phyloP scores from a whole-genome alignment of 2,329 filamentous ascomycete species.

The Chaetomiaceae sp. region DNA sequence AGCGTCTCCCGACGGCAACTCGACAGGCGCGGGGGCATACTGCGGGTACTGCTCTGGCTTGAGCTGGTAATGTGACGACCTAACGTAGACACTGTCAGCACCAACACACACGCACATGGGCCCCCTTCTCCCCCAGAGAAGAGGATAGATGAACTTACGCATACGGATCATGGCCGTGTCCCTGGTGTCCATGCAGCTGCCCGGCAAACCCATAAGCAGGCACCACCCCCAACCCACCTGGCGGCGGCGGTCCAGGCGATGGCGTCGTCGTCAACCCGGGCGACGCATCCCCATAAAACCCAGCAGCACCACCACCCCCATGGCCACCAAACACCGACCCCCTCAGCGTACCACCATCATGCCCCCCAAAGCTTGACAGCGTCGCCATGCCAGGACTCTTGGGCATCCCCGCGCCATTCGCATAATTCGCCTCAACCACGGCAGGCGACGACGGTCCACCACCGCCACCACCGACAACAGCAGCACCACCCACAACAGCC shows the following conservation, averaged over 20 bases:
- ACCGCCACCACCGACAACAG: constrained; percentile 14
- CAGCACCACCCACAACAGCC: not conserved
- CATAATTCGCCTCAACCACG: constrained; percentile 29
- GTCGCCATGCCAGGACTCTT: constrained; percentile 34
- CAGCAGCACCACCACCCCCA: not conserved
- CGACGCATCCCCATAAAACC: no score
- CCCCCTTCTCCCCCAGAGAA: not conserved
- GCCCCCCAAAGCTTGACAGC: constrained; percentile 25
- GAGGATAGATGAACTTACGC: constrained; percentile 12
- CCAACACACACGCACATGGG: not conserved
- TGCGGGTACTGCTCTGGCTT: constrained; percentile 1
- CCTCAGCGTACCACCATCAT: constrained; percentile 16
- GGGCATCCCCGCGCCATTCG: constrained; percentile 14
- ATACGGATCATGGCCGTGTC: constrained; percentile 3
- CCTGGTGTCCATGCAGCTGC: constrained; percentile 18
- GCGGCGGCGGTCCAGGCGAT: not conserved
- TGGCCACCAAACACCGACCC: constrained; percentile 5
- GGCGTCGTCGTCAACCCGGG: not conserved
- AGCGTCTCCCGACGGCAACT: constrained; percentile 33
- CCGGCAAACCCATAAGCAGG: not conserved
- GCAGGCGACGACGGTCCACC: not conserved
- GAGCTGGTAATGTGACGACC: constrained; percentile 11
- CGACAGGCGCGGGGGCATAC: constrained; percentile 28
- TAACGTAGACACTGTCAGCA: not conserved
- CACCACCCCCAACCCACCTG: not conserved